Conservation (phyloP, 164 flowering plant species). For the Aristolochia fimbriata region DNA sequence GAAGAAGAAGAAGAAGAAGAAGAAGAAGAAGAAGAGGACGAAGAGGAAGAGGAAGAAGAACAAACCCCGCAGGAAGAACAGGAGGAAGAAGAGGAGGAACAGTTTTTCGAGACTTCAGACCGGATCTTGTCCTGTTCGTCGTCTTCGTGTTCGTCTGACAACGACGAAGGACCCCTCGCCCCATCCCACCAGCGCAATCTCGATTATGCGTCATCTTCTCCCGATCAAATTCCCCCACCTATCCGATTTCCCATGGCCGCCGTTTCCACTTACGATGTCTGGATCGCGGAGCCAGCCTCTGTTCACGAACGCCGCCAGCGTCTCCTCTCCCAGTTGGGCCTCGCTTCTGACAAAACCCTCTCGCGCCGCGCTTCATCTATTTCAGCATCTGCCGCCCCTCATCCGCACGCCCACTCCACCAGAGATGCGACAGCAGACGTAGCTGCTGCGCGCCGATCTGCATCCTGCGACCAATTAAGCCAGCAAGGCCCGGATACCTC, state of each 20-base stretch:
- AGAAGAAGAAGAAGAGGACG: no score
- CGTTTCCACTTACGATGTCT: slow-evolving; percentile 53
- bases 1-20: no score
- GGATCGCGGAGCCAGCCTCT: slow-evolving; percentile 80
- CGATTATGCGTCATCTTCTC: slow-evolving; percentile 10
- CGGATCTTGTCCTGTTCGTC: slow-evolving; percentile 65
- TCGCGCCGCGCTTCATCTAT: slow-evolving; percentile 23
- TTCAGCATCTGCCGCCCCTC: no score
- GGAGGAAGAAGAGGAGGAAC: slow-evolving; percentile 40
- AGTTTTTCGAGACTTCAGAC: slow-evolving; percentile 82
- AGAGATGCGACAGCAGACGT: not conserved
- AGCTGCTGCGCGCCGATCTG: slow-evolving; percentile 1
- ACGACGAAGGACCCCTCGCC: slow-evolving; percentile 7
- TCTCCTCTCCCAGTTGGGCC: slow-evolving; percentile 74
- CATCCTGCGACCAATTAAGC: slow-evolving; percentile 7
- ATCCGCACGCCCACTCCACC: no score
- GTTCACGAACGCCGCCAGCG: slow-evolving; percentile 71
- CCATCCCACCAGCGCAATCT: slow-evolving; percentile 4
- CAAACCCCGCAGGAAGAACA: slow-evolving; percentile 3
- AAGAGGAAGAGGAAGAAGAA: slow-evolving; percentile 1
- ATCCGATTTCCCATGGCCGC: not conserved
- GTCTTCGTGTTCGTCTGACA: slow-evolving; percentile 43
- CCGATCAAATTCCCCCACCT: slow-evolving; percentile 12
- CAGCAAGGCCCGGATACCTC: not conserved
- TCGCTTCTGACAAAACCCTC: slow-evolving; percentile 39